Percentiles rank a stretch among this genome's conserved stretches.
phyloP scores from a whole-genome alignment of 305 asterid species.

The Rubia peregrina region DNA sequence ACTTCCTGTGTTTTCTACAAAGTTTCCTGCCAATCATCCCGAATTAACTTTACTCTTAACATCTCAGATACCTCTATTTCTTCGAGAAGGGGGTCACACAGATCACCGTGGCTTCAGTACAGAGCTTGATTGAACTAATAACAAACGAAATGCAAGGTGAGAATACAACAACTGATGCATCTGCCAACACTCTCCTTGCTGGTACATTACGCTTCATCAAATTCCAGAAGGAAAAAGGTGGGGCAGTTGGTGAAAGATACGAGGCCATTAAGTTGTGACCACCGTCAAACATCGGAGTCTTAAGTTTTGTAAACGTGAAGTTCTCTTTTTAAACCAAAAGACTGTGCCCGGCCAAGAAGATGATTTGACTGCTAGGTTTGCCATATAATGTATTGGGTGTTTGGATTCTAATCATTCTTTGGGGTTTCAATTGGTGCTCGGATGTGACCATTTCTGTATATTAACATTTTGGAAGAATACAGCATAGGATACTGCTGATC shows the following conservation, averaged over 20 bases:
- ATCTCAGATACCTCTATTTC: conserved; percentile 83
- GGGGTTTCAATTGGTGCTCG: conserved; percentile 4
- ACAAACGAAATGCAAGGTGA: conserved; percentile 78
- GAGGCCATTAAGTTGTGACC: conserved; percentile 50
- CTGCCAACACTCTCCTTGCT: conserved; percentile 79
- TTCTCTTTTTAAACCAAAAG: background rate
- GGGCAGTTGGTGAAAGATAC: conserved; percentile 82
- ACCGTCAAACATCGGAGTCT: background rate
- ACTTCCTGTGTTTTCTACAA: background rate
- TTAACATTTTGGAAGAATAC: conserved; percentile 4
- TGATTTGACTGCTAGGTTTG: conserved; percentile 7
- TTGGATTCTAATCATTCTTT: background rate
- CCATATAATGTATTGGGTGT: background rate
- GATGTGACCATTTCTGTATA: conserved; percentile 13
- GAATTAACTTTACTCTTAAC: conserved; percentile 11
- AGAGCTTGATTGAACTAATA: conserved; percentile 76
- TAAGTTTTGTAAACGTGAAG: background rate
- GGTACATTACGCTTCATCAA: conserved; percentile 82
- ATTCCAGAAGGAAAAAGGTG: conserved; percentile 99
- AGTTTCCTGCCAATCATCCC: background rate
- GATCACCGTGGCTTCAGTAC: conserved; percentile 68
- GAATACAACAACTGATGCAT: conserved; percentile 48
- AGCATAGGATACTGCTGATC: conserved; percentile 5
- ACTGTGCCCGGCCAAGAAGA: conserved; percentile 1
- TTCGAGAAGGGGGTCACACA: conserved; percentile 87